These are phyloP conservation scores for Edaphochlamys debaryana DNA, from an alignment of 139 green algal genomes.

Conservation along the genomic window DNA sequence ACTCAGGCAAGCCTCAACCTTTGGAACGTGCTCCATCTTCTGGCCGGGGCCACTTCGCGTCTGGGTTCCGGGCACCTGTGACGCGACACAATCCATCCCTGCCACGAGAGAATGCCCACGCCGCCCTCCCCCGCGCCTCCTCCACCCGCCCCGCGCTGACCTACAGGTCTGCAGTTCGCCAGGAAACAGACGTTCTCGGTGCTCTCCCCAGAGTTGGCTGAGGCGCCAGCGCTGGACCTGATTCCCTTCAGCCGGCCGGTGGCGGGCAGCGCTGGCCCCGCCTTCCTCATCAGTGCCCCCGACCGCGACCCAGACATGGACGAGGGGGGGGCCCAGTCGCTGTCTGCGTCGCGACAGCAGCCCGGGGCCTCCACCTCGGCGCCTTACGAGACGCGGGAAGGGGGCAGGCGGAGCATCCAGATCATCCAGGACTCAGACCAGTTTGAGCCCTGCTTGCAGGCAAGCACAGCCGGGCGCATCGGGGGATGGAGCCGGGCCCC, in stretches of 20 bases:
- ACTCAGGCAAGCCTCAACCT: constrained; percentile 5
- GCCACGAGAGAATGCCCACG: no score
- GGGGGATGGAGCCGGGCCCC: no score
- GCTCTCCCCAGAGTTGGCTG: background rate
- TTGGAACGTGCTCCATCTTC: no score
- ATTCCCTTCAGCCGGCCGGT: constrained; percentile 10
- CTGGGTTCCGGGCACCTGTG: no score
- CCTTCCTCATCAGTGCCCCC: background rate
- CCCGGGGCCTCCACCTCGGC: constrained; percentile 21
- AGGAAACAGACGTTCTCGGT: background rate
- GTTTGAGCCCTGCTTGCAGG: no score
- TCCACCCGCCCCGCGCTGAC: no score
- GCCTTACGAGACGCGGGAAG: background rate
- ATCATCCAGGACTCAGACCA: no score
- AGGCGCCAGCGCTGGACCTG: background rate
- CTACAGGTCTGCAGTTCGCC: constrained; percentile 5
- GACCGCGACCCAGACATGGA: background rate
- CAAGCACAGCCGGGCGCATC: no score
- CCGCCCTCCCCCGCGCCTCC: background rate
- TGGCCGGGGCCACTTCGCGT: no score
- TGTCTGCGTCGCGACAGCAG: background rate
- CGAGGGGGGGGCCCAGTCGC: background rate
- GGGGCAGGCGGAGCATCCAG: background rate
- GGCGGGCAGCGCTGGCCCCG: background rate
- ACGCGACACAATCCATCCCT: no score